Base-by-base conservation (phyloP, 768 basidiomycete genomes). In the Favolaschia claudopus region DNA sequence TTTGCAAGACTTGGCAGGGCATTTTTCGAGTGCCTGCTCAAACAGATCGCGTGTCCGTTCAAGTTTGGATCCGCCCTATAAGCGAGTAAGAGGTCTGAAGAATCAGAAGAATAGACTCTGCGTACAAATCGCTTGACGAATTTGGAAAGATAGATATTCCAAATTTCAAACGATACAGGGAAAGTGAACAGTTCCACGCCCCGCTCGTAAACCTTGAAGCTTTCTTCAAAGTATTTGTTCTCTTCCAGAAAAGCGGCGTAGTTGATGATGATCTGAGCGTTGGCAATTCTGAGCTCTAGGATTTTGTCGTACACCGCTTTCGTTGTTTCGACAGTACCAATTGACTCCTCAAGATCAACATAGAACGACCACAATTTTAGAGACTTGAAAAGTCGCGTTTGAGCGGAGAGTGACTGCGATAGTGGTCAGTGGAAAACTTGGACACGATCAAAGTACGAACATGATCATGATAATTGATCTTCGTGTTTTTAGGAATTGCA, bases 331-430 rank as follows among this genome's bases (percentile, higher is more conserved):
- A 97, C 91, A 0, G 94, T 89, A 1, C 96, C 96, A 67, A 99
- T 93, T 0, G 95, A 96, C 72, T 99, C 97, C 73, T 99, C 96
- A 17, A 99, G 82, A 69, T 99, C 97, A 65, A 96, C 91, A 70
- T 96, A 98, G 79, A 97, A 99, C 0, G 96, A 97, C 97, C 97
- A 99, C 1, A 99, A 84, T 73, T 99, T 99, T 55, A 99, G 78
- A 0, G 95, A 97, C 70, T 99, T 99, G 86, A 99, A 99, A 40
- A 99, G 77, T 22, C 97, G 88, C 5, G 85, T 80, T 80, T 99
- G 97, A 1, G 90, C 91, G 17, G 95, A 80, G 22, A 98, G 81
- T 3, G 89, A 77, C 94, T 97, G 64, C 7, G 37, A 52, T 17
- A 20, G 9, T 17, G 36, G 31, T 58, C 38, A 53, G 31, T 42